Evolutionary conservation across 2,329 filamentous ascomycete species (phyloP).

Genomic region (Colletotrichum lentis): DNA sequence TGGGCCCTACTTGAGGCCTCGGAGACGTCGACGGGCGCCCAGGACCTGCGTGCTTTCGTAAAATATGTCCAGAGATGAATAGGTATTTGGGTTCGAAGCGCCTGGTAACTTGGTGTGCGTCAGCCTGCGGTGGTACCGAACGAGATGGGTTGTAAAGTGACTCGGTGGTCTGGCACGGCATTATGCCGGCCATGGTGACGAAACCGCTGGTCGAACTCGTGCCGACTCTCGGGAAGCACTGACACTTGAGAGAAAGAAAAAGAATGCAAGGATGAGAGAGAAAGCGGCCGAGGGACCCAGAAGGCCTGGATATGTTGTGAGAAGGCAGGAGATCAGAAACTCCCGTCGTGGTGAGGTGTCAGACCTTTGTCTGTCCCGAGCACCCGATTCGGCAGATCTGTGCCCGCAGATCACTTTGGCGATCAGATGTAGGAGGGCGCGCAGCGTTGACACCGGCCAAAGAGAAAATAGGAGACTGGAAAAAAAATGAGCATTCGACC

Average conservation of each 20-base stretch:
- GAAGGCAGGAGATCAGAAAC: background rate
- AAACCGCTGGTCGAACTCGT: background rate
- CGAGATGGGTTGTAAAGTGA: constrained; percentile 1
- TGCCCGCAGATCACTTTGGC: constrained; percentile 20
- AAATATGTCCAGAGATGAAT: background rate
- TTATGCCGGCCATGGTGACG: background rate
- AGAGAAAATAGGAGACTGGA: background rate
- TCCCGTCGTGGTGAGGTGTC: constrained; percentile 14
- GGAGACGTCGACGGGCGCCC: background rate
- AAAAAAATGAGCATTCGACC: constrained; percentile 1
- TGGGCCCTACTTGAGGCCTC: background rate
- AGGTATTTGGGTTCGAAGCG: background rate
- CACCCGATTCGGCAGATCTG: constrained; percentile 30
- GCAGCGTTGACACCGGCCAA: background rate
- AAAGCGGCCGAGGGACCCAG: background rate
- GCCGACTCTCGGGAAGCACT: background rate
- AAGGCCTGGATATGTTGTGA: background rate
- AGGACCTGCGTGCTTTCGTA: background rate
- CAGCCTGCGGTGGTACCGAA: constrained; percentile 5
- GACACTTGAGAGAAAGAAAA: background rate
- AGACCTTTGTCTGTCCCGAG: constrained; percentile 27
- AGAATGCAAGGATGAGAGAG: no score
- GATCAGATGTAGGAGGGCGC: constrained; percentile 17
- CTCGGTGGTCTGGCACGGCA: constrained; percentile 13
- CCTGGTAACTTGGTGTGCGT: background rate